Percentiles rank a stretch among this genome's conserved stretches.
Conservation (phyloP, 2,329 filamentous ascomycete species). For the Curvularia sp. region DNA sequence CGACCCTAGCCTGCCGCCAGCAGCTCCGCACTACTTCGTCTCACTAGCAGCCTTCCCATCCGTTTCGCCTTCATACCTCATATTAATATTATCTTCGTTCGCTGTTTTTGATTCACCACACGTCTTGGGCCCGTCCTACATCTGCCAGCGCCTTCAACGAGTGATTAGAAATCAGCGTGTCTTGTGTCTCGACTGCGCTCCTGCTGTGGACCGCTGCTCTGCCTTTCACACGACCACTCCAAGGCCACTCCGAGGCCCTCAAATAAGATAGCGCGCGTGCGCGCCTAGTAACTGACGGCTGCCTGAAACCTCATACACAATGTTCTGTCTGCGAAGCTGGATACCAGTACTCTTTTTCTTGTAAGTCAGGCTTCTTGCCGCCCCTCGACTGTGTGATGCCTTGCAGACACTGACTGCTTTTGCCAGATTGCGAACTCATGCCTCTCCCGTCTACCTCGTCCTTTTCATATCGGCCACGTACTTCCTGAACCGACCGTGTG, state of each 20-base stretch:
- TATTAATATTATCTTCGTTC: slow-evolving; percentile 21
- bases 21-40: slow-evolving; percentile 9
- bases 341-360: slow-evolving; percentile 59
- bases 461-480: slow-evolving; percentile 82
- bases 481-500: slow-evolving; percentile 93
- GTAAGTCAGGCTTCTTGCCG: slow-evolving; percentile 48
- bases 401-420: slow-evolving; percentile 17
- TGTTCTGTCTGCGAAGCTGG: slow-evolving; percentile 72
- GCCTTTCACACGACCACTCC: slow-evolving; percentile 3
- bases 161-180: background rate
- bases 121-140: background rate
- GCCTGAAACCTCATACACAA: slow-evolving; percentile 36
- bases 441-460: slow-evolving; percentile 58
- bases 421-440: slow-evolving; percentile 51
- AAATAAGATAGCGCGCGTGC: slow-evolving; percentile 15
- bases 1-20: slow-evolving; percentile 16
- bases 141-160: background rate
- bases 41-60: slow-evolving; percentile 6
- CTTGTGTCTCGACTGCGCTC: slow-evolving; percentile 1
- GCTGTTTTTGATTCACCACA: slow-evolving; percentile 3
- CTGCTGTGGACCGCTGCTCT: slow-evolving; percentile 6
- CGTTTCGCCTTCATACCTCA: slow-evolving; percentile 14
- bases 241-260: slow-evolving; percentile 4
- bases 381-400: background rate
- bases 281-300: slow-evolving; percentile 15